Evolutionary conservation across 805 yeast species (phyloP), one percentile per base, ranked within the genome.

Genomic region (Debaryomyces castellii): DNA sequence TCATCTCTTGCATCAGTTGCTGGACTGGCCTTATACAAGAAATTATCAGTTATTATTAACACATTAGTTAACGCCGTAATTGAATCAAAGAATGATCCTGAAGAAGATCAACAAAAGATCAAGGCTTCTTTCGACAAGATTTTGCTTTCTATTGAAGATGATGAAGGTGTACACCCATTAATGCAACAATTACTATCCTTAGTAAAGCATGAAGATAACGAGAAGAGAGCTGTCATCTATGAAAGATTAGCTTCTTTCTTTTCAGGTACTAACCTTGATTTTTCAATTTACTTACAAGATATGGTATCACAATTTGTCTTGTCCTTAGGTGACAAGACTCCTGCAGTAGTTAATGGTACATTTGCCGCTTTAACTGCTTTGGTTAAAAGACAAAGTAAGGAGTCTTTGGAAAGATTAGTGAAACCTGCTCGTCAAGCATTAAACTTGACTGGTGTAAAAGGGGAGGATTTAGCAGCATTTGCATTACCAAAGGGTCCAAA

Each of bases 1-100:
- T 89, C 94, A 20, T 82, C 95, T 0, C 76, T 91, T 62, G 95
- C 96, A 0, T 83, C 87, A 43, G 97, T 89, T 40, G 96, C 97
- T 20, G 97, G 97, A 21, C 65, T 81, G 30, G 88, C 96, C 0
- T 69, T 90, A 52, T 83, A 83, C 73, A 81, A 76, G 55, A 81
- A 92, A 52, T 74, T 92, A 48, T 76, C 89, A 0, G 67, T 81
- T 4, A 87, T 94, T 49, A 81, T 92, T 47, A 85, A 84, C 56
- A 75, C 91, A 0, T 71, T 94, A 42, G 82, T 91, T 18, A 80
- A 79, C 46, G 81, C 89, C 16, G 63, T 78, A 20, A 58, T 84
- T 23, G 69, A 71, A 5, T 46, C 58, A 2, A 62, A 60, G 17
- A 44, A 54, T 2, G 69, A 71, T 3, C 62, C 75, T 12, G 73